Conservation (phyloP, 2,329 filamentous ascomycete genomes). For the Colletotrichum limetticola region DNA sequence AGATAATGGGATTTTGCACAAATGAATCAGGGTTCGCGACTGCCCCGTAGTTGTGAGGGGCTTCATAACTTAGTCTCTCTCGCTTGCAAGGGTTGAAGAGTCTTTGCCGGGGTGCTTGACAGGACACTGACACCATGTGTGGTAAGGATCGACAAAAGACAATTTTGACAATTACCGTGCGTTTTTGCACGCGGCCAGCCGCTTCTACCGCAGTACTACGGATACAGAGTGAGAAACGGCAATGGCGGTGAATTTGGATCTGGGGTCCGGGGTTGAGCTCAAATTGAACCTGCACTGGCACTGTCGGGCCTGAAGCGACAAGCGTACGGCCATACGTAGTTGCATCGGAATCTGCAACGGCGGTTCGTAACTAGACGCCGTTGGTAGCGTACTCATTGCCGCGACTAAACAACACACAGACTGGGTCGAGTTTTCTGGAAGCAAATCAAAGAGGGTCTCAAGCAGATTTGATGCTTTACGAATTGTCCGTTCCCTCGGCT, state of each 20-base stretch:
- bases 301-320: not conserved
- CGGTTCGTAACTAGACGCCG: not conserved
- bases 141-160: slow-evolving; percentile 15
- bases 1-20: slow-evolving; percentile 7
- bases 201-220: not conserved
- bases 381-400: not conserved
- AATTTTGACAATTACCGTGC: slow-evolving; percentile 3
- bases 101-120: slow-evolving; percentile 7
- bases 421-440: not conserved
- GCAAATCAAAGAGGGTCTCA: not conserved
- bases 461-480: not conserved
- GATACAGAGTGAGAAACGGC: not conserved
- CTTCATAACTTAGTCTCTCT: not conserved
- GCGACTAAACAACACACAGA: not conserved
- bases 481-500: not conserved
- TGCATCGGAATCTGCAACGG: no score
- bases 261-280: slow-evolving; percentile 6
- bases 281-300: not conserved
- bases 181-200: not conserved
- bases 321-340: no score
- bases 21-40: slow-evolving; percentile 24
- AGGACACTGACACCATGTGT: not conserved
- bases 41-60: slow-evolving; percentile 12
- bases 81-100: slow-evolving; percentile 18
- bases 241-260: not conserved